Evolutionary conservation across 768 basidiomycete species (phyloP).

Genomic region (Agrocybe chaxingu): DNA sequence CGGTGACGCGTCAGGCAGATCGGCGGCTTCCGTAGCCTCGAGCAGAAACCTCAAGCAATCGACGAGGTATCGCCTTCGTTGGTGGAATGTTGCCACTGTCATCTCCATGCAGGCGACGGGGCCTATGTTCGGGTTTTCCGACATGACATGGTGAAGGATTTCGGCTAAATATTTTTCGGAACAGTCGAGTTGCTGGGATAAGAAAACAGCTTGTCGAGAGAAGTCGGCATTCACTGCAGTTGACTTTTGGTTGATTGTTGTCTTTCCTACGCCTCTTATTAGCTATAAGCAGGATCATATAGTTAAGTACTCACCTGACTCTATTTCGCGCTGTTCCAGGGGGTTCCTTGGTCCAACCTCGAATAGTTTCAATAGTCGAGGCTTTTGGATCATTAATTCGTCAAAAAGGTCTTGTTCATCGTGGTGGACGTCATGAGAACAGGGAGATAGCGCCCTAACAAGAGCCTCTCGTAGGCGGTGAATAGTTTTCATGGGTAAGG

Average conservation of each 20-base stretch:
- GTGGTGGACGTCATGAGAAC: slow-evolving; percentile 39
- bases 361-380: slow-evolving; percentile 59
- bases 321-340: slow-evolving; percentile 70
- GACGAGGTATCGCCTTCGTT: slow-evolving; percentile 64
- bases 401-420: slow-evolving; percentile 76
- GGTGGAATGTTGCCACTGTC: slow-evolving; percentile 66
- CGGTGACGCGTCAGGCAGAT: slow-evolving; percentile 39
- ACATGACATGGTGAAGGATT: slow-evolving; percentile 62
- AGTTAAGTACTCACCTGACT: slow-evolving; percentile 44
- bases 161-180: slow-evolving; percentile 80
- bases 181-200: slow-evolving; percentile 76
- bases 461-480: slow-evolving; percentile 54
- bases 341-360: slow-evolving; percentile 60
- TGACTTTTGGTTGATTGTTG: slow-evolving; percentile 58
- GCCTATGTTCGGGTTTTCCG: slow-evolving; percentile 60
- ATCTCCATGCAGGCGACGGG: slow-evolving; percentile 59
- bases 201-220: slow-evolving; percentile 70
- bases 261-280: slow-evolving; percentile 50
- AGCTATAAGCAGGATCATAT: neutral
- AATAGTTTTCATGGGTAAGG: slow-evolving; percentile 52
- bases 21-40: slow-evolving; percentile 54
- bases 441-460: slow-evolving; percentile 39
- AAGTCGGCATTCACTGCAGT: slow-evolving; percentile 78
- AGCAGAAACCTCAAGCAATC: slow-evolving; percentile 70
- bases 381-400: slow-evolving; percentile 64